A percentile compares a stretch with the other conserved stretches of the same genome.
Evolutionary conservation across 2,329 filamentous ascomycete species (phyloP).

Genomic region (Colletotrichum sp.): DNA sequence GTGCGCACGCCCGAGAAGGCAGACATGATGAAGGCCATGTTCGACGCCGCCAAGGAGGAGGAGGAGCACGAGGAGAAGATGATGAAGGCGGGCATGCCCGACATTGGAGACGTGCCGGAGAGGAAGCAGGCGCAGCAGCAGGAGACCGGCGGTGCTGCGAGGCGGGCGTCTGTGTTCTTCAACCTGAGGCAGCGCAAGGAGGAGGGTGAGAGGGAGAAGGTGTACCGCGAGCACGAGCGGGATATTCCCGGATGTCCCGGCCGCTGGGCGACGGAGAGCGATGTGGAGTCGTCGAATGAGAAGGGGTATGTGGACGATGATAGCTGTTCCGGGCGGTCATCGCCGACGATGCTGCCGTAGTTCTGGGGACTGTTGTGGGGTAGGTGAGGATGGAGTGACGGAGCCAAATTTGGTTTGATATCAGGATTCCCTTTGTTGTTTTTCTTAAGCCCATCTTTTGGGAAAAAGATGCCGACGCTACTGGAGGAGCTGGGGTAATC

Average conservation of each 20-base stretch:
- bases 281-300: constrained; percentile 18
- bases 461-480: background rate
- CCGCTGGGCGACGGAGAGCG: constrained; percentile 19
- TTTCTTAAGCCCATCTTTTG: background rate
- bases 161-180: constrained; percentile 1
- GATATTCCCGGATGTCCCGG: constrained; percentile 20
- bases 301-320: constrained; percentile 20
- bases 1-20: constrained; percentile 31
- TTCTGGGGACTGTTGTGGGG: accelerated
- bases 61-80: constrained; percentile 30
- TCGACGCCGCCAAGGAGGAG: constrained; percentile 36
- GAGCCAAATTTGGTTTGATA: background rate
- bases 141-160: background rate
- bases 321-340: constrained; percentile 16
- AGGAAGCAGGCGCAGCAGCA: background rate
- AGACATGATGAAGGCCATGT: constrained; percentile 36
- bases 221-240: constrained; percentile 17
- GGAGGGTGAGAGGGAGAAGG: constrained; percentile 12
- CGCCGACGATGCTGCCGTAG: constrained; percentile 6
- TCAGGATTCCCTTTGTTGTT: constrained; percentile 1
- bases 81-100: constrained; percentile 21
- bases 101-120: background rate
- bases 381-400: background rate
- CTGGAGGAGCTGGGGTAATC: background rate
- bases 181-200: constrained; percentile 13